phyloP scores from a whole-genome alignment of 2,329 filamentous ascomycete genomes.

The Paracoccidioides brasiliensis region DNA sequence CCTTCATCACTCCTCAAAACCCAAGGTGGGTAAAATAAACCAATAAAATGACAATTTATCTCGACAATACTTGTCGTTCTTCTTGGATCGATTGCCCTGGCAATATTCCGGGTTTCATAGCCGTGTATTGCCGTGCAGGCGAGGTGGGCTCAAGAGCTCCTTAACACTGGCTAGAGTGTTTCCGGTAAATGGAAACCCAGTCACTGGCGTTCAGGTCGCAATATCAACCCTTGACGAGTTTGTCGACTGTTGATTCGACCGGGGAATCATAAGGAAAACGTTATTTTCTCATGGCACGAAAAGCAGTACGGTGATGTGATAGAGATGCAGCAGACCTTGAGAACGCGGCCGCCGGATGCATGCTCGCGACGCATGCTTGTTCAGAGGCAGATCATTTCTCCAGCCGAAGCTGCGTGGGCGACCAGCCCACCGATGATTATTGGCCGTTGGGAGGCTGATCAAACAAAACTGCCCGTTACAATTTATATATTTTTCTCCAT shows the following conservation, averaged over 20 bases:
- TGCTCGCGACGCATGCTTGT: background rate
- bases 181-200: too few relatives aligned
- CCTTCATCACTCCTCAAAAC: too few relatives aligned
- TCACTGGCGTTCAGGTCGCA: background rate
- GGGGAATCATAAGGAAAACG: background rate
- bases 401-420: background rate
- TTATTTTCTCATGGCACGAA: background rate
- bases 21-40: too few relatives aligned
- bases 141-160: background rate
- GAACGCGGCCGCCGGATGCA: background rate
- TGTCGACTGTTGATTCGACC: background rate
- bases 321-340: background rate
- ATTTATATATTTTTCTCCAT: background rate
- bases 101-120: background rate
- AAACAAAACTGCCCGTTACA: background rate
- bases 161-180: too few relatives aligned
- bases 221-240: background rate
- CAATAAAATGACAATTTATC: too few relatives aligned
- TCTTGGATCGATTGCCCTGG: background rate
- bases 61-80: too few relatives aligned
- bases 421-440: background rate
- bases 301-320: background rate
- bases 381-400: background rate
- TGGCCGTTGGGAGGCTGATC: background rate
- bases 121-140: background rate